Conservation (phyloP, 1,284 basidiomycete species). For the Cutaneotrichosporon sp. region DNA sequence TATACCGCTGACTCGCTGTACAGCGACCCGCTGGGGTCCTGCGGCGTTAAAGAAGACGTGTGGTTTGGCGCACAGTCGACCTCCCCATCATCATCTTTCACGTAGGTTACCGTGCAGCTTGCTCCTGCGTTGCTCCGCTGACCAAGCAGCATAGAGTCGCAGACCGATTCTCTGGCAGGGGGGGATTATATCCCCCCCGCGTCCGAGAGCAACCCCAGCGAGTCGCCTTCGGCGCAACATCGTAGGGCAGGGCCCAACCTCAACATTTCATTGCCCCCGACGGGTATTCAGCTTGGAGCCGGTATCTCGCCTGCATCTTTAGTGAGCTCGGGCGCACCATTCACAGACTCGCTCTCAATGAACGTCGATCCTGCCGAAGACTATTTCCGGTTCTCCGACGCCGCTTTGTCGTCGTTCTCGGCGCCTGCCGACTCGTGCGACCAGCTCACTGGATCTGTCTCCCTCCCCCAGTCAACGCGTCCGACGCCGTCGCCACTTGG, state of each 20-base stretch:
- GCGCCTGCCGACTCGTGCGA: not conserved
- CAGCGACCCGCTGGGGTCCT: conserved; percentile 13
- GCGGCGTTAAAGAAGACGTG: conserved; percentile 30
- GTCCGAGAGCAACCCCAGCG: conserved; percentile 21
- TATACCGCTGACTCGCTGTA: conserved; percentile 14
- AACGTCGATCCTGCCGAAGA: conserved; percentile 28
- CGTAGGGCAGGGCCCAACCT: conserved; percentile 38
- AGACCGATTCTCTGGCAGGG: conserved; percentile 38
- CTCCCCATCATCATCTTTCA: conserved; percentile 44
- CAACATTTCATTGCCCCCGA: conserved; percentile 29
- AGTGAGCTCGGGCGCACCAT: conserved; percentile 33
- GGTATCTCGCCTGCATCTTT: conserved; percentile 34
- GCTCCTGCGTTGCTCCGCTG: not conserved
- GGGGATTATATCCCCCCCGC: conserved; percentile 40
- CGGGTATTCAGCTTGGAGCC: conserved; percentile 17
- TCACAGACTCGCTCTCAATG: conserved; percentile 27
- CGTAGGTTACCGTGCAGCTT: conserved; percentile 22
- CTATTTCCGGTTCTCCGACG: conserved; percentile 38
- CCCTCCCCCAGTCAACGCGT: not conserved
- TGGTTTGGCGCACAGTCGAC: conserved; percentile 27
- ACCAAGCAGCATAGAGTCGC: conserved; percentile 34
- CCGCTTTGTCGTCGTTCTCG: conserved; percentile 16
- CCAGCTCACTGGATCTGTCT: not conserved
- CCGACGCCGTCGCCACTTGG: not conserved
- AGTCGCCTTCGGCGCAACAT: conserved; percentile 11